Base-by-base conservation (phyloP, 805 yeast genomes). In the Kazachstania taianensis region DNA sequence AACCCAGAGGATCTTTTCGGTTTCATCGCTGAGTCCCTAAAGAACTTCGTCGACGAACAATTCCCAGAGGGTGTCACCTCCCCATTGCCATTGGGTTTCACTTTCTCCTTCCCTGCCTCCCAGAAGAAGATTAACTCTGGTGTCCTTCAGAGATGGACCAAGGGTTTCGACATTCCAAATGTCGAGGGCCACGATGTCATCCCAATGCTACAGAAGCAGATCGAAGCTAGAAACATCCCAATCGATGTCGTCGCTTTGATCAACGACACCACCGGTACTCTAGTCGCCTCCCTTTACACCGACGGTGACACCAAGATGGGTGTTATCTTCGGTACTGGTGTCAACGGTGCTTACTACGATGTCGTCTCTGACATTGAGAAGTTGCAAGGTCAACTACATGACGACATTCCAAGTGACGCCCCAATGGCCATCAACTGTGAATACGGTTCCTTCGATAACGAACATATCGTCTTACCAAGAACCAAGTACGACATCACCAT, bases 351-450 rank as follows among this genome's bases (percentile, higher is more conserved):
- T 38, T 89, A 87, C 68, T 87, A 78, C 63, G 97, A 89, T 52
- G 63, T 63, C 33, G 78, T 76, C 36, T 61, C 67, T 35, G 74
- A 74, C 50, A 75, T 89, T 50, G 89, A 87, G 44, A 89, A 89
- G 67, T 70, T 89, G 49, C 75, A 75, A 50, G 94, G 92, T 41
- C 65, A 63, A 49, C 59, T 80, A 37, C 70, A 75, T 20, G 65
- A 61, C 29, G 95, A 84, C 55, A 72, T 85, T 48, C 55, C 73
- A 26, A 61, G 55, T 5, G 73, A 72, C 33, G 70, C 81, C 29
- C 77, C 80, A 44, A 87, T 89, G 94, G 96, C 96, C 37, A 89
- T 89, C 61, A 89, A 89, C 71, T 86, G 96, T 70, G 98, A 89
- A 67, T 89, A 89, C 66, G 97, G 98, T 54, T 89, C 96, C 5